A percentile compares a stretch with the other conserved stretches of the same genome.
phyloP scores from a whole-genome alignment of 805 yeast species.

The Candida maris region DNA sequence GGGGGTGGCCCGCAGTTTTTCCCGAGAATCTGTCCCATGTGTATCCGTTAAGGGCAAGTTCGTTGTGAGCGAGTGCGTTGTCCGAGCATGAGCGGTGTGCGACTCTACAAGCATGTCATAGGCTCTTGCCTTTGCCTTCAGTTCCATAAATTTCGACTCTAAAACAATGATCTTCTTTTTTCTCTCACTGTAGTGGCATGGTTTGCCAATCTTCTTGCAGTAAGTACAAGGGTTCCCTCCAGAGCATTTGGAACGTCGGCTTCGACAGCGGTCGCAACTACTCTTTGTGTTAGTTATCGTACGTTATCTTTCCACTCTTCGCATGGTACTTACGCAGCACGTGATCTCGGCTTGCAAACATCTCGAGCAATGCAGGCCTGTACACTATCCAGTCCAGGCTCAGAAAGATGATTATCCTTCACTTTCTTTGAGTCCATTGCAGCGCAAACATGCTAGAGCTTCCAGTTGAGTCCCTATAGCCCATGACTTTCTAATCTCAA shows the following conservation, averaged over 20 bases:
- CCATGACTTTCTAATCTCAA: no score
- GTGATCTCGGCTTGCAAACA: neutral
- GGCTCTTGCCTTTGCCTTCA: conserved; percentile 4
- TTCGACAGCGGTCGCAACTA: conserved; percentile 6
- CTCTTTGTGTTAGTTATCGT: no score
- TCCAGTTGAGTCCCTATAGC: no score
- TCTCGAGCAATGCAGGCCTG: no score
- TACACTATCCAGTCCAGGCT: no score
- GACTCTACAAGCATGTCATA: conserved; percentile 1
- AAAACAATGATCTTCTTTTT: conserved; percentile 2
- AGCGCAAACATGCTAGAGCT: no score
- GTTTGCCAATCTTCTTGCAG: neutral
- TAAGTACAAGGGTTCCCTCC: conserved; percentile 4
- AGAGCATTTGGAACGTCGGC: conserved; percentile 4
- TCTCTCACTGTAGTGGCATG: conserved; percentile 4
- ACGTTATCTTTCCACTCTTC: neutral
- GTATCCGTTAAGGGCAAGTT: neutral
- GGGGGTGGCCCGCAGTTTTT: neutral
- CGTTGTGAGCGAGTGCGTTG: neutral
- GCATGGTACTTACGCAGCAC: neutral
- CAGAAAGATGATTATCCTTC: no score
- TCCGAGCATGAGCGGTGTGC: neutral
- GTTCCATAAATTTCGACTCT: conserved; percentile 2
- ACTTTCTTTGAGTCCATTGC: no score
- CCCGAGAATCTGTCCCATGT: neutral